Conservation (phyloP, 257 asterid genomes). For the Paulownia fortunei region DNA sequence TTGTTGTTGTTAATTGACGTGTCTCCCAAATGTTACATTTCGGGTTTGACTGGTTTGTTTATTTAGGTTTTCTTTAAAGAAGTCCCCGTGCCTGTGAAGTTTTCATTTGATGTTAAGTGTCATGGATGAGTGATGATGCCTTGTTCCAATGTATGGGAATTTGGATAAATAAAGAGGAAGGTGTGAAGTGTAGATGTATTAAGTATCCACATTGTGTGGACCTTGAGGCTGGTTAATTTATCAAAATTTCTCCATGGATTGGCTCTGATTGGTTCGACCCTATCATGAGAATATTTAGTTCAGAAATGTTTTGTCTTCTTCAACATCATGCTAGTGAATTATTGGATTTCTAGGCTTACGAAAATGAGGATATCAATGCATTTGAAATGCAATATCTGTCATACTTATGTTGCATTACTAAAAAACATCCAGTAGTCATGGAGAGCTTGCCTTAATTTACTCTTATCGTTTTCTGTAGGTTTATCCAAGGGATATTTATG, state of each 20-base stretch:
- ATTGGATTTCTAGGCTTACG: background rate
- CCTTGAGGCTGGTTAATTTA: conserved; percentile 7
- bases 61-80: background rate
- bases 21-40: background rate
- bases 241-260: conserved; percentile 1
- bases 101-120: conserved; percentile 3
- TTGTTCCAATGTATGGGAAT: background rate
- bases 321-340: background rate
- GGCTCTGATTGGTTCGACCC: background rate
- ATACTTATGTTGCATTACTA: conserved; percentile 6
- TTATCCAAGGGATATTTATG: conserved; percentile 89
- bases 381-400: background rate
- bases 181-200: background rate
- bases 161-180: background rate
- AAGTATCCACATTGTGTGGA: background rate
- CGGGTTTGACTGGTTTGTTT: background rate
- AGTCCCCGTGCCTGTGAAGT: background rate
- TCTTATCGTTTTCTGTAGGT: conserved; percentile 53
- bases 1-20: background rate
- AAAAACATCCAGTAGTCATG: background rate
- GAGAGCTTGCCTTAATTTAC: background rate
- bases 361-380: background rate
- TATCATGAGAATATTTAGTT: background rate
- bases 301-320: background rate
- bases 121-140: conserved; percentile 11